Evolutionary conservation across 2,329 filamentous ascomycete genomes (phyloP), one percentile per base, ranked within the genome.

Genomic region (Chaetomium sp.): DNA sequence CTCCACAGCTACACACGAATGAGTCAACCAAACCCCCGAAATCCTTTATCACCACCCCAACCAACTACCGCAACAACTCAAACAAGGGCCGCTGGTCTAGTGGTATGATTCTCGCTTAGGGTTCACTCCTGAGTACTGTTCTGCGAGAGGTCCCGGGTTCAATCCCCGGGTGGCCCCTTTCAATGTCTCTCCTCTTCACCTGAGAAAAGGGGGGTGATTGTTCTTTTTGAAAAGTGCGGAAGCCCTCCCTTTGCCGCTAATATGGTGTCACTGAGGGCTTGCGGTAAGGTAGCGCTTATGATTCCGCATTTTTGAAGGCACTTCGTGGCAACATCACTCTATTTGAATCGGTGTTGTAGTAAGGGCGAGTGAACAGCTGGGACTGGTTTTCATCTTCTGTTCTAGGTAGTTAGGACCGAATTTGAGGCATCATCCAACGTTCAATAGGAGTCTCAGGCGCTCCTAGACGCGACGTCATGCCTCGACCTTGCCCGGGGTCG

Each of bases 51-150:
- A 53, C 21, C 29, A 27, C 45, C 23, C 31, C 2, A 12, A 16
- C 31, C 21, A 23, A 3, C 4, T 4, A 8, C 21, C 16, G 47
- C 57, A 59, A 25, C 45, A 50, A 29, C 3, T 60, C 31, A 53
- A 60, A 16, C 35, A 61, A 65, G 67, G 65, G 67, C 67, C 65
- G 67, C 64, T 82, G 80, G 81, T 83, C 83, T 85, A 85, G 83
- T 82, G 83, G 83, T 85, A 85, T 85, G 83, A 85, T 86, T 85
- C 83, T 85, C 83, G 83, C 84, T 85, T 85, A 85, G 83, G 83
- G 83, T 76, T 53, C 54, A 62, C 64, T 38, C 45, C 57, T 60
- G 57, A 50, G 57, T 31, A 60, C n/a, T 56, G 33, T 60, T 58
- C 56, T 77, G 75, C 76, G 75, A 76, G 76, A 77, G 76, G 75